Conservation (phyloP, 768 basidiomycete genomes). For the Termitomyces sp. region DNA sequence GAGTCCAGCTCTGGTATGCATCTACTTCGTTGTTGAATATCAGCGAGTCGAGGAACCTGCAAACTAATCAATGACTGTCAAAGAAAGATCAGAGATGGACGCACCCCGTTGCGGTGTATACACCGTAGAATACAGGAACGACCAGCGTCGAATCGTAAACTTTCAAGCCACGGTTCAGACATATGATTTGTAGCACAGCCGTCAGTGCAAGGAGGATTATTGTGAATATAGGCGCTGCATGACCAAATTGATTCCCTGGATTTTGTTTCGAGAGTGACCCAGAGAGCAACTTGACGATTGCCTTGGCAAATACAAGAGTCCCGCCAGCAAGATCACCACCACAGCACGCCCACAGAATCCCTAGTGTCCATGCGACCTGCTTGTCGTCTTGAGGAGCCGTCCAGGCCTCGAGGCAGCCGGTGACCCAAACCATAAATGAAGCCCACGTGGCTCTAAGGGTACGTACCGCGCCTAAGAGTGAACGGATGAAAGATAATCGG, state of each 20-base stretch:
- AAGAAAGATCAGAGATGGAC: conserved; percentile 14
- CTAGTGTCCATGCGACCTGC: conserved; percentile 84
- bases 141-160: conserved; percentile 89
- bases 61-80: not conserved
- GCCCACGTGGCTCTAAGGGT: conserved; percentile 37
- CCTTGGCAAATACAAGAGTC: conserved; percentile 77
- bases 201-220: conserved; percentile 63
- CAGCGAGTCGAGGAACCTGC: conserved; percentile 43
- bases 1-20: conserved; percentile 83
- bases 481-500: not conserved
- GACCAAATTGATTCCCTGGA: conserved; percentile 83
- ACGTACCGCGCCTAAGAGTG: conserved; percentile 14
- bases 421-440: conserved; percentile 44
- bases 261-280: conserved; percentile 76
- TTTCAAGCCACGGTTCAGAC: conserved; percentile 84
- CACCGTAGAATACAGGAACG: conserved; percentile 92
- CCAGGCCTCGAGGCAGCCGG: conserved; percentile 66
- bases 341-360: conserved; percentile 91
- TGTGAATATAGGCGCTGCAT: conserved; percentile 74
- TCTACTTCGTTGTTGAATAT: conserved; percentile 85
- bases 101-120: conserved; percentile 81
- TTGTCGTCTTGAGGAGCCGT: conserved; percentile 79
- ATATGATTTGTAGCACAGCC: conserved; percentile 86
- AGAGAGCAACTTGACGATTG: conserved; percentile 74
- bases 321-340: conserved; percentile 90